Conservation (phyloP, 345 rosid species). For the Eucalyptus dawsonii region DNA sequence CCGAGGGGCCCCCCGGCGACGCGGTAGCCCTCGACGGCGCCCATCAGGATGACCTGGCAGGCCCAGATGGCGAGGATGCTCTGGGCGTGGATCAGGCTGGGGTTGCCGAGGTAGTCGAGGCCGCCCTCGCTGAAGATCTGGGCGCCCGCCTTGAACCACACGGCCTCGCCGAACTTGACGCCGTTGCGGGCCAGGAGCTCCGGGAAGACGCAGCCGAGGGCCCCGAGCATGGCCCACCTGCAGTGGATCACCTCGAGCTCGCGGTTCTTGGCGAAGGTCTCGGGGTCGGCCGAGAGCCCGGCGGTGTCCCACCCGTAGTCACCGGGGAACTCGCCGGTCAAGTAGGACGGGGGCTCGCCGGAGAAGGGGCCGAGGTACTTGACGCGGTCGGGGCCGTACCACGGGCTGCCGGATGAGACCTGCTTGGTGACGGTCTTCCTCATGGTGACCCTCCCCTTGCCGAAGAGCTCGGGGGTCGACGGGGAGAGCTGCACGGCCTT, state of each 20-base stretch:
- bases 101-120: constrained; percentile 10
- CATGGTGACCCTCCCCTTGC: constrained; percentile 1
- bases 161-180: constrained; percentile 12
- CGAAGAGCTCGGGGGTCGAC: not conserved
- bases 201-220: constrained; percentile 9
- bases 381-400: constrained; percentile 16
- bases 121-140: constrained; percentile 16
- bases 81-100: constrained; percentile 13
- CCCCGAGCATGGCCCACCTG: constrained; percentile 12
- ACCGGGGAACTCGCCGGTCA: constrained; percentile 9
- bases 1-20: constrained; percentile 7
- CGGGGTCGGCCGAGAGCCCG: constrained; percentile 9
- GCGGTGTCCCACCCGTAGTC: constrained; percentile 21
- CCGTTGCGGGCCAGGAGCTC: constrained; percentile 12
- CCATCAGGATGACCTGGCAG: constrained; percentile 8
- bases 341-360: constrained; percentile 8
- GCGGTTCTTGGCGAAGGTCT: constrained; percentile 14
- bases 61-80: constrained; percentile 17
- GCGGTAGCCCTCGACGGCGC: constrained; percentile 13
- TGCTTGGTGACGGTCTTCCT: not conserved
- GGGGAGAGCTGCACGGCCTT: constrained; percentile 5
- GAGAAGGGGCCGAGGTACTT: constrained; percentile 13
- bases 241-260: constrained; percentile 12
- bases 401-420: constrained; percentile 3
- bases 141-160: constrained; percentile 13